These are phyloP conservation scores for Colletotrichum paranaense DNA, from an alignment of 2,329 filamentous ascomycete genomes.

Conservation along the genomic window DNA sequence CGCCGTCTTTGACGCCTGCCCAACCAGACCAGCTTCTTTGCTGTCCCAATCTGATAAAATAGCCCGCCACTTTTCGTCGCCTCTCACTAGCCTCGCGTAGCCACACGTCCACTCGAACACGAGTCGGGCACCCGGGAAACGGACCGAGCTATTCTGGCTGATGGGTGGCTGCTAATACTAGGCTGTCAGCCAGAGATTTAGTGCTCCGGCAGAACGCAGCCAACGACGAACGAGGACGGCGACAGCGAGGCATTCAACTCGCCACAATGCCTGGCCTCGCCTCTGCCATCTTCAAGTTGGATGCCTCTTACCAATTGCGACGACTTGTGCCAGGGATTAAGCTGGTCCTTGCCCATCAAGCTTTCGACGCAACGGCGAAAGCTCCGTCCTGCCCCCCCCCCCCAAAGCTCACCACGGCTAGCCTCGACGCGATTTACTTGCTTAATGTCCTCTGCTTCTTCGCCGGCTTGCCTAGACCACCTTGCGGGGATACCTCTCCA, in stretches of 20 bases:
- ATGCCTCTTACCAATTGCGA: background rate
- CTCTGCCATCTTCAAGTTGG: background rate
- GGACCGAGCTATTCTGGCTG: slow-evolving; percentile 27
- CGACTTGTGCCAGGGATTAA: background rate
- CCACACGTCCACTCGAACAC: background rate
- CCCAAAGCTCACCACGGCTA: background rate
- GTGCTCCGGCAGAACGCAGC: slow-evolving; percentile 10
- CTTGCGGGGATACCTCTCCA: background rate
- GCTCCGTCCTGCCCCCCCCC: background rate
- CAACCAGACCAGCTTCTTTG: slow-evolving; percentile 3
- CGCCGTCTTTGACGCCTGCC: slow-evolving; percentile 19
- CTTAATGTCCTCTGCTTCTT: background rate
- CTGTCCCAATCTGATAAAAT: slow-evolving; percentile 16
- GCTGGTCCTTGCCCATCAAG: slow-evolving; percentile 3
- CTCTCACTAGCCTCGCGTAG: slow-evolving; percentile 13
- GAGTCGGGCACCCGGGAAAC: slow-evolving; percentile 16
- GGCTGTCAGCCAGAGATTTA: slow-evolving; percentile 11
- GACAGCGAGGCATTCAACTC: slow-evolving; percentile 3
- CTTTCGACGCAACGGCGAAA: background rate
- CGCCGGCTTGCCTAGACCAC: slow-evolving; percentile 4
- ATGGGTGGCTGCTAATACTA: background rate
- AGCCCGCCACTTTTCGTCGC: slow-evolving; percentile 17
- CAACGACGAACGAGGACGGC: background rate
- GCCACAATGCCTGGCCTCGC: background rate
- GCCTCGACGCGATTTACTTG: background rate